These are phyloP conservation scores for Candida coleopterorum DNA, from an alignment of 805 yeast genomes.

Conservation along the genomic window DNA sequence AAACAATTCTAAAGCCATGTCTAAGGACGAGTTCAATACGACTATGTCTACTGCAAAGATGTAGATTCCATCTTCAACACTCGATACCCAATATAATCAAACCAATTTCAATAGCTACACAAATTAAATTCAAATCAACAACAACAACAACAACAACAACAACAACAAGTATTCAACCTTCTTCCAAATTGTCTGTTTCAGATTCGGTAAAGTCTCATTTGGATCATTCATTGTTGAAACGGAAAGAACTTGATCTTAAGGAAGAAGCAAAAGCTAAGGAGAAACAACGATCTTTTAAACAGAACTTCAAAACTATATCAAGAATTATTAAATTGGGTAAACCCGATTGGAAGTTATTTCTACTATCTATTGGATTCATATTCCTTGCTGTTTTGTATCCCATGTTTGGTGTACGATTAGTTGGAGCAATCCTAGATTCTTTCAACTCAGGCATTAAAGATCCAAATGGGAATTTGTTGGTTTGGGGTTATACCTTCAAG, in stretches of 20 bases:
- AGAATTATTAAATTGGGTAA: slow-evolving; percentile 35
- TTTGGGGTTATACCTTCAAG: slow-evolving; percentile 42
- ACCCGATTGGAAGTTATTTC: slow-evolving; percentile 34
- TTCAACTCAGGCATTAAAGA: slow-evolving; percentile 30
- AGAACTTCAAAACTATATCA: slow-evolving; percentile 33
- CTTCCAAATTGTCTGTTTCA: background rate
- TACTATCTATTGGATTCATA: slow-evolving; percentile 37
- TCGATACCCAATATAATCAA: background rate
- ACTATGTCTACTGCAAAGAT: slow-evolving; percentile 3
- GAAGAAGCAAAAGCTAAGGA: slow-evolving; percentile 30
- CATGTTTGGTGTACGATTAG: slow-evolving; percentile 38
- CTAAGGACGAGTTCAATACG: background rate
- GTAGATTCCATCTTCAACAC: no score
- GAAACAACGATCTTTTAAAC: slow-evolving; percentile 23
- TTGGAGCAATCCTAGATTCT: slow-evolving; percentile 41
- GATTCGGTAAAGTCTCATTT: slow-evolving; percentile 22
- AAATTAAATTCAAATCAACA: background rate
- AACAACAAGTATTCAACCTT: no score
- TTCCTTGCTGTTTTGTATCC: slow-evolving; percentile 42
- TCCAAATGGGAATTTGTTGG: slow-evolving; percentile 34
- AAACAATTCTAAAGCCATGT: background rate
- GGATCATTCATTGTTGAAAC: slow-evolving; percentile 21
- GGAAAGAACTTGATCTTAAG: slow-evolving; percentile 22
- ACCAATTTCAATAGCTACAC: background rate
- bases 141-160: background rate